Evolutionary conservation across 192 early-diverging fungal species (phyloP), one percentile per base, ranked within the genome.

Genomic region (Geranomyces variabilis): DNA sequence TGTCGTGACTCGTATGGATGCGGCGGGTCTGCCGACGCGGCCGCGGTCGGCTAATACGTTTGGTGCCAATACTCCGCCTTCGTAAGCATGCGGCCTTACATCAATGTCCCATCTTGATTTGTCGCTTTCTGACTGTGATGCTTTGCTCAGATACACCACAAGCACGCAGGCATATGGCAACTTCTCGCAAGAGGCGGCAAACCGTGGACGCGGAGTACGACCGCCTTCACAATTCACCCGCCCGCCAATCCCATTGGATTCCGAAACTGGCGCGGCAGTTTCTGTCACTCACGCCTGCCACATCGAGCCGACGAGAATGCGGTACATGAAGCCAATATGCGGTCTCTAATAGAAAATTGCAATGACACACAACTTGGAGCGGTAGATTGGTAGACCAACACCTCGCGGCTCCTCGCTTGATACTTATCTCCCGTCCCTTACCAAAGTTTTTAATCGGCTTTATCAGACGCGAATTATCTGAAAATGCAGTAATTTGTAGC

Each of bases 251-350:
- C 51, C 51, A 15, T 15, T 15, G 4, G 51, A 53, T 15, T n/a
- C 51, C 4, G 51, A 17, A n/a, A 15, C n/a, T 8, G 24, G 7
- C 7, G 15, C 19, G 17, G 51, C 51, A 26, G 51, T 53, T 7
- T 53, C 51, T 7, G 51, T 53, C 51, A 53, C 51, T 3, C 19
- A n/a, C 17, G 51, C 51, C 7, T 24, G 51, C 17, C 51, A 53
- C 15, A 26, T 53, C n/a, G 51, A 53, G 51, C 51, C 51, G 4
- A 26, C 24, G 17, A 4, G 51, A 53, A 53, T 53, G 51, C 51
- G 51, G 4, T 53, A 53, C 17, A 53, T 53, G 51, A 53, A 53
- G 24, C 51, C 51, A 7, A 53, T 53, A n/a, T 53, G 51, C 7
- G 51, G 51, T 3, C 4, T 53, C 6, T 53, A 53, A 15, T 41